phyloP scores from a whole-genome alignment of 305 asterid species.

The Stenogyne calaminthoides region DNA sequence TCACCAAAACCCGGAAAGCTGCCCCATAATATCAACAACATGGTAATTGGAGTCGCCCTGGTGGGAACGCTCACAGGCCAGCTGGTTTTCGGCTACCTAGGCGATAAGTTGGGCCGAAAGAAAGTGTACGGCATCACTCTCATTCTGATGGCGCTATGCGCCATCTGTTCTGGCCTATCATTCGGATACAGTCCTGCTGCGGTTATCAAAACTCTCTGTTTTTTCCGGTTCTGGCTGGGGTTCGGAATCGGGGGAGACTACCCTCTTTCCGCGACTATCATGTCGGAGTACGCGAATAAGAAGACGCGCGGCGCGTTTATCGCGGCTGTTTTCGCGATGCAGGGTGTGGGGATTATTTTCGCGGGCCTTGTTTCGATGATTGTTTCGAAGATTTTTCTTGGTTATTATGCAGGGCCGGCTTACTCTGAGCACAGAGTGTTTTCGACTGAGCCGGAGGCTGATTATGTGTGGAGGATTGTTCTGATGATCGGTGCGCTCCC shows the following conservation, averaged over 20 bases:
- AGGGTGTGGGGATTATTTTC: constrained; percentile 65
- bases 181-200: constrained; percentile 43
- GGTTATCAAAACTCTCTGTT: constrained; percentile 56
- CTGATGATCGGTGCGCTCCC: constrained; percentile 66
- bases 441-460: constrained; percentile 52
- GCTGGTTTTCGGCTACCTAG: constrained; percentile 57
- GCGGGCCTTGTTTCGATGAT: constrained; percentile 69
- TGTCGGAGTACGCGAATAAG: constrained; percentile 65
- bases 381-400: constrained; percentile 43
- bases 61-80: constrained; percentile 64
- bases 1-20: constrained; percentile 47
- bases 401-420: constrained; percentile 26
- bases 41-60: constrained; percentile 51
- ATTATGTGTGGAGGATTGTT: constrained; percentile 57
- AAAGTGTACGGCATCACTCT: constrained; percentile 58
- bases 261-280: constrained; percentile 62
- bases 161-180: constrained; percentile 56
- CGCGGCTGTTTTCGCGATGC: constrained; percentile 72
- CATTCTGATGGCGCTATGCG: constrained; percentile 53
- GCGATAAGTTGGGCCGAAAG: constrained; percentile 61
- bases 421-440: not conserved
- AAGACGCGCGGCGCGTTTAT: constrained; percentile 60
- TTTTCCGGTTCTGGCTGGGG: constrained; percentile 69
- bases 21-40: constrained; percentile 45
- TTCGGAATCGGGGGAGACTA: constrained; percentile 69